phyloP scores from a whole-genome alignment of 2,329 filamentous ascomycete genomes.

The Xylariaceae sp. region DNA sequence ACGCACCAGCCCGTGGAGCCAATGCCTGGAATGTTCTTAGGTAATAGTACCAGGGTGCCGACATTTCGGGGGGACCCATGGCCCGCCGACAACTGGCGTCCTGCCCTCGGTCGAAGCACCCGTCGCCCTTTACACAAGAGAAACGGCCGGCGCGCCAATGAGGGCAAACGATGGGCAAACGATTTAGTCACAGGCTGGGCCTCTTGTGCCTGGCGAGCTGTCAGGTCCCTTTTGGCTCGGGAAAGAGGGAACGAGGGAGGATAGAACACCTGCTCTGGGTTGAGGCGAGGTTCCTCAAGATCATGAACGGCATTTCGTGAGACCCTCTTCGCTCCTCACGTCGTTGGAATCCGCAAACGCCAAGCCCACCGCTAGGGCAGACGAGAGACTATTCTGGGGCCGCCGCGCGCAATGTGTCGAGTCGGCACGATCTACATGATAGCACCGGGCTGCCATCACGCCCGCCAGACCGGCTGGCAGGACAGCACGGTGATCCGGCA shows the following conservation, averaged over 20 bases:
- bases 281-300: no score
- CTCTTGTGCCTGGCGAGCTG: no score
- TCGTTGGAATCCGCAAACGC: neutral
- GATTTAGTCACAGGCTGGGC: conserved; percentile 10
- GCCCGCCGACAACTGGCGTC: no score
- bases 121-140: conserved; percentile 9
- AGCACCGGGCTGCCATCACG: conserved; percentile 15
- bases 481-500: conserved; percentile 10
- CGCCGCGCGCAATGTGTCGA: conserved; percentile 12
- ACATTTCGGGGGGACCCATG: no score
- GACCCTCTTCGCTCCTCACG: no score
- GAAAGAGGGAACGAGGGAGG: no score
- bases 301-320: no score
- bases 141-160: conserved; percentile 11
- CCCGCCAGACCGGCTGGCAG: conserved; percentile 16
- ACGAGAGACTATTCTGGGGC: conserved; percentile 1
- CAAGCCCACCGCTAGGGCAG: conserved; percentile 1
- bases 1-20: conserved; percentile 13
- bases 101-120: neutral
- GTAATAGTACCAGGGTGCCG: conserved; percentile 9
- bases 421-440: conserved; percentile 15
- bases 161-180: conserved; percentile 7
- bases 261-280: no score
- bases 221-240: no score
- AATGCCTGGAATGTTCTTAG: conserved; percentile 19